phyloP scores from a whole-genome alignment of 2,329 filamentous ascomycete genomes.

The Colletotrichum somersetense region DNA sequence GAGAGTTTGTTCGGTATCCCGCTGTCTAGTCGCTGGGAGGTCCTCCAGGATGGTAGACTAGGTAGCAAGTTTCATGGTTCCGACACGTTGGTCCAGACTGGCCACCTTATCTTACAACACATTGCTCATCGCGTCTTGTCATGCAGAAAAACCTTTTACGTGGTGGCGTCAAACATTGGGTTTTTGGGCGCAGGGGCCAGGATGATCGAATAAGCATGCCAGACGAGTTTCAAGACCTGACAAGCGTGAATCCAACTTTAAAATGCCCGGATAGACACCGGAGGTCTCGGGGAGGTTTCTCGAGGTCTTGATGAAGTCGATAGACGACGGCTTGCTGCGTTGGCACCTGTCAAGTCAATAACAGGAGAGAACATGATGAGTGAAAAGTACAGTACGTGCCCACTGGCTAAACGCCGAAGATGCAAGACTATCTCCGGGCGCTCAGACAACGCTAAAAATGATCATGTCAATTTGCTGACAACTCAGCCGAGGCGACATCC shows the following conservation, averaged over 20 bases:
- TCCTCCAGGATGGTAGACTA: not conserved
- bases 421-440: constrained; percentile 11
- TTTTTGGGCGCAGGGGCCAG: not conserved
- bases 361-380: not conserved
- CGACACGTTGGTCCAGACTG: too few species aligned
- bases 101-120: not conserved
- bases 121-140: not conserved
- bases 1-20: not conserved
- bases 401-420: constrained; percentile 15
- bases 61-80: not conserved
- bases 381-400: not conserved
- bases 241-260: not conserved
- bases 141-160: not conserved
- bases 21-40: not conserved
- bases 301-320: not conserved
- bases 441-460: constrained; percentile 4
- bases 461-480: constrained; percentile 2
- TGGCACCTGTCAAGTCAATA: not conserved
- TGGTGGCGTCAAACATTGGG: not conserved
- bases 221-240: not conserved
- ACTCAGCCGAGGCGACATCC: constrained; percentile 11
- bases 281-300: not conserved
- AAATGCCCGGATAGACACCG: not conserved
- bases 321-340: not conserved
- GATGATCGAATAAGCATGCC: not conserved